phyloP scores from a whole-genome alignment of 2,329 filamentous ascomycete genomes.

The Monosporascus sp. region DNA sequence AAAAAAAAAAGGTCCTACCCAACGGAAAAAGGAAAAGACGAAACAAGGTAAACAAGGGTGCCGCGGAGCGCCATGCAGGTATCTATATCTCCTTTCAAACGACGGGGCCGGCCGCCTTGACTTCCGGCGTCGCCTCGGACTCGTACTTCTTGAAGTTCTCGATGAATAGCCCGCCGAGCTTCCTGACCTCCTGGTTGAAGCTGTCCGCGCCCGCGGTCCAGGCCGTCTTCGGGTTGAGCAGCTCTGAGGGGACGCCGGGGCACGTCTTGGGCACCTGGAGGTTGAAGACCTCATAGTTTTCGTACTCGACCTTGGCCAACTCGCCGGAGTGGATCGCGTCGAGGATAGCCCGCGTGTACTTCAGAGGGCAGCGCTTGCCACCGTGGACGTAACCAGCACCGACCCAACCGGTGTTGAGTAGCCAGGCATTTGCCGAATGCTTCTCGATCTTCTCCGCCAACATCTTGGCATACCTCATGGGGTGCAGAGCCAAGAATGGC shows the following conservation, averaged over 20 bases:
- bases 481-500: conserved; percentile 96
- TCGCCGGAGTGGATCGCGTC: conserved; percentile 97
- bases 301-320: conserved; percentile 87
- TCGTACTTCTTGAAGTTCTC: conserved; percentile 98
- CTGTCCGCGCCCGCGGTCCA: conserved; percentile 79
- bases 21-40: conserved; percentile 3
- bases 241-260: conserved; percentile 80
- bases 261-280: conserved; percentile 90
- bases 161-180: conserved; percentile 83
- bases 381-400: conserved; percentile 79
- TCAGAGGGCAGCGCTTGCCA: conserved; percentile 94
- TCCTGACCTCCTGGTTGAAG: conserved; percentile 84
- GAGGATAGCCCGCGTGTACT: conserved; percentile 97
- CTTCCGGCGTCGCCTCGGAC: conserved; percentile 74
- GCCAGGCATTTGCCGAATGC: conserved; percentile 95
- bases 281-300: conserved; percentile 96
- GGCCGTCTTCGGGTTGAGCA: conserved; percentile 89
- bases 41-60: conserved; percentile 7
- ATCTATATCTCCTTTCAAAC: conserved; percentile 17
- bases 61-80: conserved; percentile 7
- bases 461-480: conserved; percentile 99
- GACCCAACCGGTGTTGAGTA: conserved; percentile 74
- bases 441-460: conserved; percentile 94
- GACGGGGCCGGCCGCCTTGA: conserved; percentile 60
- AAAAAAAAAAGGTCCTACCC: conserved; percentile 5